A percentile compares a stretch with the other conserved stretches of the same genome.
These are phyloP conservation scores for Colletotrichum noveboracense DNA, from an alignment of 2,329 filamentous ascomycete species.

Conservation along the genomic window DNA sequence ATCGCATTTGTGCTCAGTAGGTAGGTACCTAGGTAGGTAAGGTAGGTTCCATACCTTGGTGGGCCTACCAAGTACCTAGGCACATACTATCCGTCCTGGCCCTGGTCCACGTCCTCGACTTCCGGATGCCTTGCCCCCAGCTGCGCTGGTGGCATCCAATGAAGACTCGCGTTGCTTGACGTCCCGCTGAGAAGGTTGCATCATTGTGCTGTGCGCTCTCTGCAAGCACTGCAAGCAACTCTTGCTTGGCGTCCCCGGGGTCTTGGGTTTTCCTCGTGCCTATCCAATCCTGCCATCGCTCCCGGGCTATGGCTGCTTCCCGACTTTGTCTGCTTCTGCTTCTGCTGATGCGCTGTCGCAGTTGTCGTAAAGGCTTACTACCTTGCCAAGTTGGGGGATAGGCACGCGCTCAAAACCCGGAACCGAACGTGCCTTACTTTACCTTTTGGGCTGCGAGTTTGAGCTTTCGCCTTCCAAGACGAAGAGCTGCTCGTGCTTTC, in stretches of 20 bases:
- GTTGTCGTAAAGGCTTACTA: background rate
- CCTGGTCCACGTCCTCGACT: background rate
- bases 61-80: no score
- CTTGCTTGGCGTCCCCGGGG: background rate
- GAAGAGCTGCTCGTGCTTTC: background rate
- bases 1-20: no score
- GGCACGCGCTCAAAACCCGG: background rate
- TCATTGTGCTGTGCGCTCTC: conserved; percentile 1
- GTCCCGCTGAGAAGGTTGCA: background rate
- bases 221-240: background rate
- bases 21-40: no score
- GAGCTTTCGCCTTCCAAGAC: background rate
- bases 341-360: background rate
- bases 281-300: conserved; percentile 3
- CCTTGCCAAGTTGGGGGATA: background rate
- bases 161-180: background rate
- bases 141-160: background rate
- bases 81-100: background rate
- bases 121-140: background rate
- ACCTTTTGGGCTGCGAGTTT: background rate
- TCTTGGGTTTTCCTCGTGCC: conserved; percentile 13
- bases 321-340: background rate
- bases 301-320: conserved; percentile 11
- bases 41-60: no score
- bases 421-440: background rate